Percentiles rank a stretch among this genome's conserved stretches.
These are phyloP conservation scores for Oryza meyeriana DNA, from an alignment of 176 grass and related monocot species.

Conservation along the genomic window DNA sequence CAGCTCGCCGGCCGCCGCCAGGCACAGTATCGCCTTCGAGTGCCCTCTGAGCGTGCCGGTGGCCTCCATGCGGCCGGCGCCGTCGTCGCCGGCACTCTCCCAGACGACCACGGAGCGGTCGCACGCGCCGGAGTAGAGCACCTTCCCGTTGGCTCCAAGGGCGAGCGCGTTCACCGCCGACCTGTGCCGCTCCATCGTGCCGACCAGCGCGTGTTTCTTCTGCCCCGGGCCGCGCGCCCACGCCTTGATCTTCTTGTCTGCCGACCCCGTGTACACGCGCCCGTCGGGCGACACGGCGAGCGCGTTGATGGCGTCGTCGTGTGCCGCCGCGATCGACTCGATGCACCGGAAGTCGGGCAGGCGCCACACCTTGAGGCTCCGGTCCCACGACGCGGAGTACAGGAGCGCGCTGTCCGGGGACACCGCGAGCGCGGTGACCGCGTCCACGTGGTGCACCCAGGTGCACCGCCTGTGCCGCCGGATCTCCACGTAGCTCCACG, in stretches of 20 bases:
- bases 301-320: slow-evolving; percentile 72
- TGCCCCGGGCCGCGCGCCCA: slow-evolving; percentile 29
- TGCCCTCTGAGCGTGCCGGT: slow-evolving; percentile 55
- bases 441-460: slow-evolving; percentile 64
- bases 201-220: slow-evolving; percentile 35
- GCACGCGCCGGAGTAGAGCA: slow-evolving; percentile 68
- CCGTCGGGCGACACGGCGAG: slow-evolving; percentile 49
- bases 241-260: slow-evolving; percentile 46
- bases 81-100: slow-evolving; percentile 26
- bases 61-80: slow-evolving; percentile 17
- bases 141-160: slow-evolving; percentile 29
- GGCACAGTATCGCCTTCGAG: slow-evolving; percentile 48
- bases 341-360: slow-evolving; percentile 43
- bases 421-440: slow-evolving; percentile 47
- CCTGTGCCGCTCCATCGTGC: slow-evolving; percentile 46
- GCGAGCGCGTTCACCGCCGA: slow-evolving; percentile 67
- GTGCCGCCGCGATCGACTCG: slow-evolving; percentile 44
- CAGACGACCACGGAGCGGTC: slow-evolving; percentile 65
- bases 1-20: slow-evolving; percentile 40
- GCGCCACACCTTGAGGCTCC: slow-evolving; percentile 56
- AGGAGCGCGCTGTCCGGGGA: slow-evolving; percentile 47
- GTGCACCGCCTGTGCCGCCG: slow-evolving; percentile 48
- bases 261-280: slow-evolving; percentile 57
- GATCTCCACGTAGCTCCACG: slow-evolving; percentile 55
- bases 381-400: slow-evolving; percentile 72